A percentile compares a stretch with the other conserved stretches of the same genome.
These are phyloP conservation scores for Bremia lactucae DNA, from an alignment of 352 stramenopile species.

Conservation along the genomic window DNA sequence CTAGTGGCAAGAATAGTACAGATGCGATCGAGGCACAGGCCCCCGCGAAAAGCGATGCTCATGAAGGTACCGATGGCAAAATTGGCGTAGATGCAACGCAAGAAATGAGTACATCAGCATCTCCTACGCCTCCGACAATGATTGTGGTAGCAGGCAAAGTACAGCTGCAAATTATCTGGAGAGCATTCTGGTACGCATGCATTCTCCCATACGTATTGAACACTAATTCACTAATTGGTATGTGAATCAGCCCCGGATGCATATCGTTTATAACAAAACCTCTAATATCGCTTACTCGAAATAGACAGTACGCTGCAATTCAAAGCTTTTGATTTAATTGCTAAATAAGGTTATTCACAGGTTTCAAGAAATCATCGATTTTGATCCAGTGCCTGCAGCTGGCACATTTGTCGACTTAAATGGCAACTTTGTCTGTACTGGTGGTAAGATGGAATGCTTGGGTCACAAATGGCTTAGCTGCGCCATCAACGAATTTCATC, in stretches of 20 bases:
- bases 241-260: constrained; percentile 43
- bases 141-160: constrained; percentile 28
- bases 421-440: constrained; percentile 58
- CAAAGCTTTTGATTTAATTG: constrained; percentile 1
- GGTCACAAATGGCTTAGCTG: constrained; percentile 77
- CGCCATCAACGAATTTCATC: constrained; percentile 48
- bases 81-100: constrained; percentile 29
- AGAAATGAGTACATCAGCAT: constrained; percentile 13
- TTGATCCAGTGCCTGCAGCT: constrained; percentile 52
- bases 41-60: constrained; percentile 6
- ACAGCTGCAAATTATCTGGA: constrained; percentile 65
- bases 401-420: constrained; percentile 43
- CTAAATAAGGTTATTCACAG: constrained; percentile 15
- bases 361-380: constrained; percentile 68
- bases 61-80: constrained; percentile 17
- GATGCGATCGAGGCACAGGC: constrained; percentile 4
- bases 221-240: constrained; percentile 1
- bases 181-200: constrained; percentile 57
- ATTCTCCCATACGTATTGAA: not conserved
- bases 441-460: constrained; percentile 58
- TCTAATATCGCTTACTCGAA: constrained; percentile 45
- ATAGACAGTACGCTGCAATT: constrained; percentile 54
- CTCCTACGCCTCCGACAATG: constrained; percentile 3
- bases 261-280: constrained; percentile 61
- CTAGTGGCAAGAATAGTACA: constrained; percentile 2